Conservation (phyloP, 768 basidiomycete species). For the Lyophyllum atratum region DNA sequence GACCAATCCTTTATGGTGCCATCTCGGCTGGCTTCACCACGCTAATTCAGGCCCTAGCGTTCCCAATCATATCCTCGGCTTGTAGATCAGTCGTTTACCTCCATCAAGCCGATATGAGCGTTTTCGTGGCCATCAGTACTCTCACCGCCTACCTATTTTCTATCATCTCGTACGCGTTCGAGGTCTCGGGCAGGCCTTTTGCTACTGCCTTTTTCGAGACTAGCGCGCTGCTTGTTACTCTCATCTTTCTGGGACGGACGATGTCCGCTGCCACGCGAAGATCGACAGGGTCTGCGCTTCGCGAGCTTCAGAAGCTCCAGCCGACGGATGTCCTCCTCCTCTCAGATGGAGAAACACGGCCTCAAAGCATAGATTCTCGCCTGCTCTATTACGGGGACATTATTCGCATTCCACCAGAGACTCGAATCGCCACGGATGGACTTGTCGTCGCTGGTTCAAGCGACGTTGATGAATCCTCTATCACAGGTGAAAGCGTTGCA, state of each 20-base stretch:
- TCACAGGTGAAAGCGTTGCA: conserved; percentile 43
- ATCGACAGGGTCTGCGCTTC: conserved; percentile 20
- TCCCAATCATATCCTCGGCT: conserved; percentile 36
- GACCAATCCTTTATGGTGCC: conserved; percentile 33
- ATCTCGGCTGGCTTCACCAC: conserved; percentile 39
- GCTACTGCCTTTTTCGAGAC: conserved; percentile 44
- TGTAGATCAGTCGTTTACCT: conserved; percentile 36
- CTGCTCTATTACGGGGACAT: conserved; percentile 38
- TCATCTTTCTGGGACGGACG: conserved; percentile 42
- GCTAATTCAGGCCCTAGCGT: conserved; percentile 36
- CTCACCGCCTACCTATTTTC: conserved; percentile 43
- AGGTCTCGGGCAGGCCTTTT: conserved; percentile 21
- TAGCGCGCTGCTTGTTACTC: conserved; percentile 39
- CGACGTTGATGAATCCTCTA: conserved; percentile 42
- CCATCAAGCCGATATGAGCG: conserved; percentile 37
- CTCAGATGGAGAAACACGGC: conserved; percentile 8
- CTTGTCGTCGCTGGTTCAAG: conserved; percentile 32
- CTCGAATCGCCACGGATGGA: conserved; percentile 41
- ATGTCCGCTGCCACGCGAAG: conserved; percentile 38
- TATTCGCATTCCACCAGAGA: conserved; percentile 34
- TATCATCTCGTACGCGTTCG: conserved; percentile 36
- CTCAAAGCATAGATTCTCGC: conserved; percentile 7
- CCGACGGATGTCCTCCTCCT: conserved; percentile 30
- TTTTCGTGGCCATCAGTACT: conserved; percentile 40
- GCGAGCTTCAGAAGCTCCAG: conserved; percentile 35